Percentiles rank a stretch among this genome's conserved stretches.
phyloP scores from a whole-genome alignment of 352 stramenopile genomes.

The Phytophthora vignae region DNA sequence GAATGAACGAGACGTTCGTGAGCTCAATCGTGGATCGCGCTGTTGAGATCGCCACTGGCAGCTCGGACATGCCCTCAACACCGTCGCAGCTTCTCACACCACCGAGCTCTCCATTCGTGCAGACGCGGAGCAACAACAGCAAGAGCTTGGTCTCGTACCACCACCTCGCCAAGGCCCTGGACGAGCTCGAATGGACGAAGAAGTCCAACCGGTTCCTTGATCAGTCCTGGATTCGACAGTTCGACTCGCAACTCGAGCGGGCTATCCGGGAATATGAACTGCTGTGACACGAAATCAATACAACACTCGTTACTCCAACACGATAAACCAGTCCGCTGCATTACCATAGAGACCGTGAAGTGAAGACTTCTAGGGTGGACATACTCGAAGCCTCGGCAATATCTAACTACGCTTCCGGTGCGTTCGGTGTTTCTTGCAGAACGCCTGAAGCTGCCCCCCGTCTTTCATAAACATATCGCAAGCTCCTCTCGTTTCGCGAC shows the following conservation, averaged over 20 bases:
- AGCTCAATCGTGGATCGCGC: constrained; percentile 55
- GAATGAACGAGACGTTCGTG: constrained; percentile 57
- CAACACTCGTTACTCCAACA: constrained; percentile 14
- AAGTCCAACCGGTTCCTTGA: constrained; percentile 84
- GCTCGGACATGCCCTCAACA: not conserved
- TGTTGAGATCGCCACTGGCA: constrained; percentile 21
- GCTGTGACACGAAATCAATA: constrained; percentile 40
- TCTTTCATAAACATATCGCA: constrained; percentile 94
- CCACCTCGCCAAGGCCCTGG: constrained; percentile 60
- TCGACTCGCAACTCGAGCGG: constrained; percentile 82
- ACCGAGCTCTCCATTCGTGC: constrained; percentile 11
- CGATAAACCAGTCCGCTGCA: constrained; percentile 38
- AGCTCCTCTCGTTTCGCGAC: constrained; percentile 75
- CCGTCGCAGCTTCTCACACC: constrained; percentile 3
- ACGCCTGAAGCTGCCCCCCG: constrained; percentile 79
- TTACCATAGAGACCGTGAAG: constrained; percentile 44
- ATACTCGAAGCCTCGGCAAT: constrained; percentile 35
- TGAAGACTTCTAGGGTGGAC: constrained; percentile 42
- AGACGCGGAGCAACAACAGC: constrained; percentile 15
- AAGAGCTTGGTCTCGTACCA: constrained; percentile 47
- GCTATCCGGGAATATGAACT: constrained; percentile 76
- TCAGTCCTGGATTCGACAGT: constrained; percentile 80
- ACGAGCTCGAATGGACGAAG: constrained; percentile 72
- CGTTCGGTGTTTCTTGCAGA: constrained; percentile 81
- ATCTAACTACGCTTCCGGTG: constrained; percentile 52